phyloP scores from a whole-genome alignment of 148 eudicot species.

The Mesembryanthemum crystallinum region DNA sequence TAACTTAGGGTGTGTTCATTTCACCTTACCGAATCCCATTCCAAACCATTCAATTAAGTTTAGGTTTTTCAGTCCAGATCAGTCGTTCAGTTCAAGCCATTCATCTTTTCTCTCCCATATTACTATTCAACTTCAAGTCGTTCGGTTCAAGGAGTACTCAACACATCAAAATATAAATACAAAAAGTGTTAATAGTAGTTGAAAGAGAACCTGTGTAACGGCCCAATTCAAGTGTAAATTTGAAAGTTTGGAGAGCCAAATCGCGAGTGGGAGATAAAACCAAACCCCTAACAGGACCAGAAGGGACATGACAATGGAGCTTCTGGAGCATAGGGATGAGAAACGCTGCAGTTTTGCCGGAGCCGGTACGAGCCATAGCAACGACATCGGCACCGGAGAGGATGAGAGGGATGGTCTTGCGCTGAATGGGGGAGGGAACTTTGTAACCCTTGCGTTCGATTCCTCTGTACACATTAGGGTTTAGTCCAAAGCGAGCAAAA shows the following conservation, averaged over 20 bases:
- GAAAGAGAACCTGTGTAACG: conserved; percentile 54
- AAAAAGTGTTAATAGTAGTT: background rate
- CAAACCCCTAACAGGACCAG: conserved; percentile 74
- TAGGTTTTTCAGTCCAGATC: too few species aligned
- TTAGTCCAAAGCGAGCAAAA: conserved; percentile 61
- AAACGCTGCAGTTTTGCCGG: conserved; percentile 97
- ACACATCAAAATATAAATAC: background rate
- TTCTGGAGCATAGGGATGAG: conserved; percentile 86
- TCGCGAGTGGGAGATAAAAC: conserved; percentile 83
- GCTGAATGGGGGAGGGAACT: conserved; percentile 90
- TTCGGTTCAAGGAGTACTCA: too few species aligned
- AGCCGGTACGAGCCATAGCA: conserved; percentile 97
- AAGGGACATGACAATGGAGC: conserved; percentile 65
- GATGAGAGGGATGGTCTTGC: conserved; percentile 88
- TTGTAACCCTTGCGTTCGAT: conserved; percentile 76
- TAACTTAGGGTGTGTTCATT: too few species aligned
- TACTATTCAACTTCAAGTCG: too few species aligned
- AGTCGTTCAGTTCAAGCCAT: too few species aligned
- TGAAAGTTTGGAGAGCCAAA: conserved; percentile 86
- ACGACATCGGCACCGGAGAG: conserved; percentile 80
- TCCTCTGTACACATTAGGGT: conserved; percentile 50
- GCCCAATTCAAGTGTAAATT: conserved; percentile 71
- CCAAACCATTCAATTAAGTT: too few species aligned
- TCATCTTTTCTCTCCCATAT: too few species aligned
- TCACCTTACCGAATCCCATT: too few species aligned